A percentile compares a stretch with the other conserved stretches of the same genome.
Conservation (phyloP, 139 green algal genomes). For the Pseudopediastrum boryanum region DNA sequence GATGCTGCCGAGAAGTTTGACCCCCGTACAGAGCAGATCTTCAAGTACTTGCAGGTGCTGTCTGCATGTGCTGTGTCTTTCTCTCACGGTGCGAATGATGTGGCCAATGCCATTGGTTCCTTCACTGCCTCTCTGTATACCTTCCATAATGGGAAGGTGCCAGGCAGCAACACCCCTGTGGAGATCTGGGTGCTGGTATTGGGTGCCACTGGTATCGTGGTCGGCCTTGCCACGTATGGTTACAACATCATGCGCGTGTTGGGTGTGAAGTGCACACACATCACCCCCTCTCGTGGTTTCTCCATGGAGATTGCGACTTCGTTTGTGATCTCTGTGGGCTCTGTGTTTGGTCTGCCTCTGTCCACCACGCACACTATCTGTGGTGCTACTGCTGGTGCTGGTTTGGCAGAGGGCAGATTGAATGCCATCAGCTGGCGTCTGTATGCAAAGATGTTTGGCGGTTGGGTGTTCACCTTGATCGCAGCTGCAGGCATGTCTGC, state of each 20-base stretch:
- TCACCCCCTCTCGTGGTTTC: slow-evolving; percentile 70
- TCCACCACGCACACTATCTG: slow-evolving; percentile 62
- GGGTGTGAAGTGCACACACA: slow-evolving; percentile 32
- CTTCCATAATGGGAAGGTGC: background rate
- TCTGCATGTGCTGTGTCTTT: slow-evolving; percentile 83
- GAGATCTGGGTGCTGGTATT: slow-evolving; percentile 35
- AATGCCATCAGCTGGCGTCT: slow-evolving; percentile 24
- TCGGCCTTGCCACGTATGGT: slow-evolving; percentile 79
- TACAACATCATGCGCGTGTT: slow-evolving; percentile 42
- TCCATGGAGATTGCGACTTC: slow-evolving; percentile 63
- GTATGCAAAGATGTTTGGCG: slow-evolving; percentile 25
- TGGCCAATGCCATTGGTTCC: background rate
- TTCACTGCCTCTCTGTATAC: background rate
- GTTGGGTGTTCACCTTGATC: slow-evolving; percentile 36
- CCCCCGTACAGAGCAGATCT: slow-evolving; percentile 65
- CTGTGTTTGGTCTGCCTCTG: slow-evolving; percentile 51
- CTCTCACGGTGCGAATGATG: slow-evolving; percentile 67
- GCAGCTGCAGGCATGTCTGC: slow-evolving; percentile 21
- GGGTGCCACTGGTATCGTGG: slow-evolving; percentile 72
- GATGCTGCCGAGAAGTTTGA: slow-evolving; percentile 70
- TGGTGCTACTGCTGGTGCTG: slow-evolving; percentile 37
- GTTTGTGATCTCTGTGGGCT: slow-evolving; percentile 23
- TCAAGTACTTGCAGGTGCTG: slow-evolving; percentile 82
- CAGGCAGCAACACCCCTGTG: slow-evolving; percentile 6
- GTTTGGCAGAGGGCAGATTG: slow-evolving; percentile 12